These are phyloP conservation scores for Neurospora sp. DNA, from an alignment of 495 filamentous ascomycete genomes.

Conservation along the genomic window DNA sequence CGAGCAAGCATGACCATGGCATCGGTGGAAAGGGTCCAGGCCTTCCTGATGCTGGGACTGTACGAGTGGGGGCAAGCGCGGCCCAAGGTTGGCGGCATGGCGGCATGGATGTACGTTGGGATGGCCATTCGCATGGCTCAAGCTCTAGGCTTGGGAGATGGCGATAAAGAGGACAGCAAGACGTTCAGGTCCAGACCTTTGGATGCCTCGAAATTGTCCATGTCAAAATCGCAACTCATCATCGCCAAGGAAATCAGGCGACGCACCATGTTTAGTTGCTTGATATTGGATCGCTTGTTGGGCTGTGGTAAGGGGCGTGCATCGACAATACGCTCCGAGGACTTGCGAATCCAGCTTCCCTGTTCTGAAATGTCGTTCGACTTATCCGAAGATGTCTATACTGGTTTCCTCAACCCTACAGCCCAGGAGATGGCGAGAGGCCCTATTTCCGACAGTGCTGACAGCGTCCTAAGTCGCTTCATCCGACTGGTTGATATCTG, in stretches of 20 bases:
- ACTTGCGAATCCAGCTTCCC: conserved; percentile 58
- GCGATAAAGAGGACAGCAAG: conserved; percentile 31
- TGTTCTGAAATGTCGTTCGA: conserved; percentile 58
- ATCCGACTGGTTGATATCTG: conserved; percentile 71
- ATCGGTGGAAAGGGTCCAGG: conserved; percentile 64
- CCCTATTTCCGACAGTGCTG: conserved; percentile 49
- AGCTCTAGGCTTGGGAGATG: conserved; percentile 59
- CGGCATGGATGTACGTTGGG: conserved; percentile 71
- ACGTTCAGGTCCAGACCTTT: conserved; percentile 14
- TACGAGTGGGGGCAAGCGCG: conserved; percentile 74
- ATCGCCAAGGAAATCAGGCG: conserved; percentile 68
- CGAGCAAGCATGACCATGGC: conserved; percentile 43
- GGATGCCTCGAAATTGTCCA: conserved; percentile 8
- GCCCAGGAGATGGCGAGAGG: conserved; percentile 16
- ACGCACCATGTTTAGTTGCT: conserved; percentile 79
- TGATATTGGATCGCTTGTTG: conserved; percentile 71
- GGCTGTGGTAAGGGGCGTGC: conserved; percentile 67
- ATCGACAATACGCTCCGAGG: conserved; percentile 55
- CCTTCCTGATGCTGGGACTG: conserved; percentile 69
- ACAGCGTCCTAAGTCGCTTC: conserved; percentile 64
- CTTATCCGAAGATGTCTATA: conserved; percentile 57
- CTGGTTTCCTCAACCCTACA: conserved; percentile 33
- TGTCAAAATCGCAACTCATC: conserved; percentile 36
- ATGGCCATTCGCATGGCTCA: conserved; percentile 67
- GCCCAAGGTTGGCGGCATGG: conserved; percentile 49